These are phyloP conservation scores for Hysterium pulicare DNA, from an alignment of 2,329 filamentous ascomycete genomes.

Conservation along the genomic window DNA sequence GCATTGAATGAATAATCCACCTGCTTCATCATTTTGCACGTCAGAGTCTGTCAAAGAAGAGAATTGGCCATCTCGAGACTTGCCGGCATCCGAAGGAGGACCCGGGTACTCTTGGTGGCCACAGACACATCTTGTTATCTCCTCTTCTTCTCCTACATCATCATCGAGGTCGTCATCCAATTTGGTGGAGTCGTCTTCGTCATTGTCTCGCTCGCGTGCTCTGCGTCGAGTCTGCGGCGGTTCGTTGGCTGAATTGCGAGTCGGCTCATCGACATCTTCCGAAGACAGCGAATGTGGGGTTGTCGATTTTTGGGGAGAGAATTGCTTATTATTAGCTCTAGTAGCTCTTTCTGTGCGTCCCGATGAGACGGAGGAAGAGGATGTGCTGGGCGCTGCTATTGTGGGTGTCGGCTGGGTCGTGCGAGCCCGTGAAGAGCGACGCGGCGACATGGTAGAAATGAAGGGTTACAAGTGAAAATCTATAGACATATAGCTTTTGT, in stretches of 20 bases:
- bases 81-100: conserved; percentile 57
- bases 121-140: conserved; percentile 93
- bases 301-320: conserved; percentile 71
- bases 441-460: conserved; percentile 58
- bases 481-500: background rate
- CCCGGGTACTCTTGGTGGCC: conserved; percentile 94
- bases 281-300: conserved; percentile 71
- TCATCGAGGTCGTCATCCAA: conserved; percentile 59
- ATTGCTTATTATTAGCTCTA: conserved; percentile 67
- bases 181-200: conserved; percentile 44
- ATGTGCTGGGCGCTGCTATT: conserved; percentile 68
- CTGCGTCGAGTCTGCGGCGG: conserved; percentile 70
- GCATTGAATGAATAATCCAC: conserved; percentile 96
- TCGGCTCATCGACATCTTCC: conserved; percentile 59
- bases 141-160: conserved; percentile 67
- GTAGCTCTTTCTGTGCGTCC: conserved; percentile 71
- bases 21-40: conserved; percentile 66
- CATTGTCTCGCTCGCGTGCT: conserved; percentile 72
- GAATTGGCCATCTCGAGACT: conserved; percentile 44
- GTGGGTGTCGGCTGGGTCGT: conserved; percentile 66
- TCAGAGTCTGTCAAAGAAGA: conserved; percentile 57
- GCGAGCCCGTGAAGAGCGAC: conserved; percentile 89
- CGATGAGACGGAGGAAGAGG: conserved; percentile 68
- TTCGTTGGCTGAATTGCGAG: conserved; percentile 54
- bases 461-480: conserved; percentile 6